Conservation (phyloP, 768 basidiomycete genomes). For the Lanmaoa rubissima region DNA sequence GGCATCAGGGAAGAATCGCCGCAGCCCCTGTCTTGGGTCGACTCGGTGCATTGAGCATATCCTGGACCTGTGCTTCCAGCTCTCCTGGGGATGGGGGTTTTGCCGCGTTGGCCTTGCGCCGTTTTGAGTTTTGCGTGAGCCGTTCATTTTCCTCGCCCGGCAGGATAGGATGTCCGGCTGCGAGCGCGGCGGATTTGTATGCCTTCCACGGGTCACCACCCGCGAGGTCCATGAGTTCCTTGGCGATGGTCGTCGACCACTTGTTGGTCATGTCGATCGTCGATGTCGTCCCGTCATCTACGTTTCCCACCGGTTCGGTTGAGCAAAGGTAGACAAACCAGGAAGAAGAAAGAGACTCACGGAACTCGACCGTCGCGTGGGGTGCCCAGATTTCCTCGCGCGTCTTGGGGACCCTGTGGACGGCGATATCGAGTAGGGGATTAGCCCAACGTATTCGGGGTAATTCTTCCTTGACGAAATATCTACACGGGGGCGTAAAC, state of each 20-base stretch:
- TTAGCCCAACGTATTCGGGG: constrained; percentile 78
- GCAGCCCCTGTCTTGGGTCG: constrained; percentile 39
- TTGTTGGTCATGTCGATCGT: constrained; percentile 61
- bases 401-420: constrained; percentile 54
- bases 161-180: constrained; percentile 49
- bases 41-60: constrained; percentile 30
- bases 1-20: constrained; percentile 35
- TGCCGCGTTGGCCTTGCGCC: constrained; percentile 5
- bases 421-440: constrained; percentile 58
- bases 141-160: constrained; percentile 41
- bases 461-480: constrained; percentile 78
- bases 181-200: constrained; percentile 48
- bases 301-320: background rate
- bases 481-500: constrained; percentile 37
- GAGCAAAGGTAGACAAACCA: background rate
- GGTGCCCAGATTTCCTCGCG: constrained; percentile 57
- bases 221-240: constrained; percentile 67
- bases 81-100: constrained; percentile 18
- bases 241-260: constrained; percentile 64
- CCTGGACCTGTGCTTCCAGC: constrained; percentile 26
- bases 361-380: constrained; percentile 57
- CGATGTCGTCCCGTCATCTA: constrained; percentile 49
- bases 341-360: constrained; percentile 42
- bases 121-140: constrained; percentile 15
- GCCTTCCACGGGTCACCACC: constrained; percentile 59